phyloP scores from a whole-genome alignment of 148 eudicot species.

The Rhododendron williamsianum region DNA sequence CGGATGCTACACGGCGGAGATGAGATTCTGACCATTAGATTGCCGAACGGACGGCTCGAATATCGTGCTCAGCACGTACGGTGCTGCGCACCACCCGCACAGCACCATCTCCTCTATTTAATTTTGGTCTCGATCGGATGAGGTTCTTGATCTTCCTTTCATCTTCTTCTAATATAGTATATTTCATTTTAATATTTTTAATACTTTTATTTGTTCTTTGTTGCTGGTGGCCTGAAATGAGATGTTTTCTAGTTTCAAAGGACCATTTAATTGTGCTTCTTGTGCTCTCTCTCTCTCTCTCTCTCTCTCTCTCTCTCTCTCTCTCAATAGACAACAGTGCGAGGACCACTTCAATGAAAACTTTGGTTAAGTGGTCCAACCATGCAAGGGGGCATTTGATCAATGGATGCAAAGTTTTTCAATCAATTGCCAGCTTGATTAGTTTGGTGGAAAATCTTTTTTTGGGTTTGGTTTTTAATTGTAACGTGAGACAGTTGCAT shows the following conservation, averaged over 20 bases:
- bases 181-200: background rate
- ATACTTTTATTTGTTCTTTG: background rate
- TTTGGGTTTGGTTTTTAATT: background rate
- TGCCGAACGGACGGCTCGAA: too few relatives aligned
- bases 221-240: background rate
- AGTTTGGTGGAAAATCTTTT: conserved; percentile 1
- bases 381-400: background rate
- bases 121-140: background rate
- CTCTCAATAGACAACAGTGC: background rate
- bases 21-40: too few relatives aligned
- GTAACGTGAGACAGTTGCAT: background rate
- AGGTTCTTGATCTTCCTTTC: background rate
- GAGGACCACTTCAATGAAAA: conserved; percentile 11
- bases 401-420: background rate
- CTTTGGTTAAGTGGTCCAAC: conserved; percentile 7
- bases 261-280: background rate
- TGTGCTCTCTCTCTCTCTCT: background rate
- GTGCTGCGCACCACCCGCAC: too few relatives aligned
- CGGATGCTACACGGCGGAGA: too few relatives aligned
- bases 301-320: background rate
- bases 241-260: background rate
- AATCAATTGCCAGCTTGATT: conserved; percentile 6
- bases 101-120: background rate
- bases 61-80: too few relatives aligned
- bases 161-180: background rate